Evolutionary conservation across 2,329 filamentous ascomycete species (phyloP), one percentile per base, ranked within the genome.

Genomic region (Colletotrichum tanaceti): DNA sequence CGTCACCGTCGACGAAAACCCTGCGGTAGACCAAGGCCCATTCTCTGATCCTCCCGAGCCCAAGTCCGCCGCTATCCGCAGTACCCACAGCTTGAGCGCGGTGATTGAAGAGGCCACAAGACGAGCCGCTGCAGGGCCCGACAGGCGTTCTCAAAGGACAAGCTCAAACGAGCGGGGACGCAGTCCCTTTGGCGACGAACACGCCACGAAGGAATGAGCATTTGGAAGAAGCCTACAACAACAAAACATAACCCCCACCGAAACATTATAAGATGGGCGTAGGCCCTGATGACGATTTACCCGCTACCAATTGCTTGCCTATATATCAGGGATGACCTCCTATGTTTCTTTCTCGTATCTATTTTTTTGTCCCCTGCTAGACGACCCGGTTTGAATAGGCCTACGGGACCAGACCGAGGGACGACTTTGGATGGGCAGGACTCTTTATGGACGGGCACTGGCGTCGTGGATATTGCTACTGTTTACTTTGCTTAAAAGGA

Each of bases 151-250:
- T 24, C 72, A 67, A 63, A 71, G 71, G 44, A 70, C 70, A 41
- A 73, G 72, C 46, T 73, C 75, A 22, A 71, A 74, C 52, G 73
- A 73, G 47, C 77, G 78, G 65, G 75, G 79, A 59, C 74, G 74
- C 66, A 87, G 85, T 72, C 87, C 86, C 1, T 89, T 89, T 73
- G 83, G 85, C 22, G 87, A 89, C 71, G 85, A 87, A 73, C 82
- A 89, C 72, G 87, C 86, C 59, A 84, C 87, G 38, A 83, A 81
- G 72, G 85, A 86, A 71, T 83, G 74, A 77, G 71, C 20, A 39
- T 3, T 4, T 3, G 5, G 10, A 41, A 49, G 38, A 38, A 38
- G 10, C 13, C 22, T 38, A 54, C 24, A 18, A 50, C 7, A 58
- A 52, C 9, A 58, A 64, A 58, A 41, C 4, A 28, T 32, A 14